A percentile compares a stretch with the other conserved stretches of the same genome.
phyloP scores from a whole-genome alignment of 2,329 filamentous ascomycete species.

The Claviceps digitariae region DNA sequence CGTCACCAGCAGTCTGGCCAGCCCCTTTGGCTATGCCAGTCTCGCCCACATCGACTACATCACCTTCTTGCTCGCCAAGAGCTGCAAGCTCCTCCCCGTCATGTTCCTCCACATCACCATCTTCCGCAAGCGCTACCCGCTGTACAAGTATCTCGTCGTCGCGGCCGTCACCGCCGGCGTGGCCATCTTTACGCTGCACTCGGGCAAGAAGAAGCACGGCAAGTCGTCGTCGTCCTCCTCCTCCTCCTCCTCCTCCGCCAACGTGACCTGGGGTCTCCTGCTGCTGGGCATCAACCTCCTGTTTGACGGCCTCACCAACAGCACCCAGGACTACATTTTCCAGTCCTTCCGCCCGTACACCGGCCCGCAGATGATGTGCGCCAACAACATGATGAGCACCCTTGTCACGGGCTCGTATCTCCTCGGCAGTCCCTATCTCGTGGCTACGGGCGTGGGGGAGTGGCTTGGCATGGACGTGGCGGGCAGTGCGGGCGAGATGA shows the following conservation, averaged over 20 bases:
- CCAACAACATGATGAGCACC: constrained; percentile 82
- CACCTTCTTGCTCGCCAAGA: constrained; percentile 93
- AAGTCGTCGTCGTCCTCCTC: constrained; percentile 19
- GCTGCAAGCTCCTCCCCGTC: constrained; percentile 96
- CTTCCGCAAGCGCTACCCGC: constrained; percentile 76
- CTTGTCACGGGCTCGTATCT: constrained; percentile 66
- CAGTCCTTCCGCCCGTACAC: constrained; percentile 62
- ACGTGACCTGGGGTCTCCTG: constrained; percentile 65
- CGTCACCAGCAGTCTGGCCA: constrained; percentile 74
- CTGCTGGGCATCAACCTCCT: constrained; percentile 80
- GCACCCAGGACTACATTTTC: constrained; percentile 93
- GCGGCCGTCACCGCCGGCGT: constrained; percentile 83
- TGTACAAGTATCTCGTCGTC: constrained; percentile 95
- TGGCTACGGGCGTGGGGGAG: constrained; percentile 47
- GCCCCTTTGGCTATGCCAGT: constrained; percentile 89
- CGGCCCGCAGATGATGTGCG: constrained; percentile 99
- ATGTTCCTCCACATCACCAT: constrained; percentile 93
- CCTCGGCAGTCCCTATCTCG: constrained; percentile 65
- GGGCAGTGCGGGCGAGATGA: constrained; percentile 60
- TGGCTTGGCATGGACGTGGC: constrained; percentile 54
- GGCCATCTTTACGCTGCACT: constrained; percentile 86
- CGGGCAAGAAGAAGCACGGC: constrained; percentile 35
- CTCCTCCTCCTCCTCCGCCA: constrained; percentile 32
- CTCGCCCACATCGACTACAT: constrained; percentile 95
- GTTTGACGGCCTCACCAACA: constrained; percentile 92